Conservation (phyloP, 208 protist genomes). For the Crithidia thermophila region DNA sequence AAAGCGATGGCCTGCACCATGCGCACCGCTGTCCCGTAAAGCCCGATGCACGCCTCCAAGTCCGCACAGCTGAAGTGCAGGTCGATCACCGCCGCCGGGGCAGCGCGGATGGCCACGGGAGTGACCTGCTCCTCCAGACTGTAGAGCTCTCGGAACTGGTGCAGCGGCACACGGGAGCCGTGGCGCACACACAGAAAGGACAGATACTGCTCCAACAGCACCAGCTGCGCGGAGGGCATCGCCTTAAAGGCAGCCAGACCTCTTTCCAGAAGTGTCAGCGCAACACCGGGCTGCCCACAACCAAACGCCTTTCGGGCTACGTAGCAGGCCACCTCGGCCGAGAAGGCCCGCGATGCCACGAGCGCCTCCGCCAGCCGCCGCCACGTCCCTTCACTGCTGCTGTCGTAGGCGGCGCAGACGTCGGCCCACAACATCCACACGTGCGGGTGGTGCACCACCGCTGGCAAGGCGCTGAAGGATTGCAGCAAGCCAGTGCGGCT, state of each 20-base stretch:
- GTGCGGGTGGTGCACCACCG: constrained; percentile 26
- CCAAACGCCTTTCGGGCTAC: constrained; percentile 45
- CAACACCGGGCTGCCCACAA: constrained; percentile 19
- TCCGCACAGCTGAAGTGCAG: constrained; percentile 62
- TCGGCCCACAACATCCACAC: constrained; percentile 34
- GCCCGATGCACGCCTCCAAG: constrained; percentile 58
- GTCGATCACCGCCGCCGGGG: constrained; percentile 44
- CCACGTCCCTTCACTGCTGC: constrained; percentile 12
- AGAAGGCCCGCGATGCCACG: constrained; percentile 38
- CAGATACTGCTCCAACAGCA: constrained; percentile 70
- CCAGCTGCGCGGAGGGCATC: constrained; percentile 40
- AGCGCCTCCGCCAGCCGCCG: constrained; percentile 29
- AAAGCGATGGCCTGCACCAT: constrained; percentile 38
- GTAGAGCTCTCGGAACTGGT: constrained; percentile 72
- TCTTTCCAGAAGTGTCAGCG: constrained; percentile 51
- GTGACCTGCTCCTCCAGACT: constrained; percentile 48
- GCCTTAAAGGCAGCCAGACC: constrained; percentile 37
- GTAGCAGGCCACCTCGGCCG: constrained; percentile 62
- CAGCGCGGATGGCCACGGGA: constrained; percentile 28
- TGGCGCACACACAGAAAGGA: constrained; percentile 52
- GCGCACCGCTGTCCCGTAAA: constrained; percentile 55
- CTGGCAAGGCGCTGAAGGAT: constrained; percentile 14
- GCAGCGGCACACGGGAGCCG: constrained; percentile 38
- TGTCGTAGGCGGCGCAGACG: constrained; percentile 23
- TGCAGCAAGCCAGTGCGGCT: constrained; percentile 29